Evolutionary conservation across 345 rosid genomes (phyloP).

Genomic region (Citrus trifoliata): DNA sequence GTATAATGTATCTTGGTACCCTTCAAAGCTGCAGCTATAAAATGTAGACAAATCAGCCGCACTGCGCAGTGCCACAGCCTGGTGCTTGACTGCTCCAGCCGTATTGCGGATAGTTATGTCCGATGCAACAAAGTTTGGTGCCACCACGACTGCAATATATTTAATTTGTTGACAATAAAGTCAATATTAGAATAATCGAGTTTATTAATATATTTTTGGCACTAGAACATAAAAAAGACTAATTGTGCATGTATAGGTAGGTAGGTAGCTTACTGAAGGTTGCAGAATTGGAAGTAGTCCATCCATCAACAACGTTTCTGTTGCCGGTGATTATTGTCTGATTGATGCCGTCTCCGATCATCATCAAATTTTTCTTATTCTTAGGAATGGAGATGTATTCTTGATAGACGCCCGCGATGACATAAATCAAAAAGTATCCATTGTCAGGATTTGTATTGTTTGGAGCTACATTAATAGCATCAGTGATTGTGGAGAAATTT

Average conservation of each 20-base stretch:
- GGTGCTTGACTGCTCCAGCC: slow-evolving; percentile 81
- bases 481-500: slow-evolving; percentile 64
- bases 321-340: slow-evolving; percentile 80
- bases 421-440: slow-evolving; percentile 76
- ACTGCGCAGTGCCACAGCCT: slow-evolving; percentile 73
- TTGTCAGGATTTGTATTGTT: slow-evolving; percentile 47
- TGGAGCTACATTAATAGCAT: slow-evolving; percentile 76
- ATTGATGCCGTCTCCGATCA: slow-evolving; percentile 88
- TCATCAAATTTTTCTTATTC: slow-evolving; percentile 71
- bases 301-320: slow-evolving; percentile 71
- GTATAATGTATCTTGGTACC: slow-evolving; percentile 81
- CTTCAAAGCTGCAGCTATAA: slow-evolving; percentile 85
- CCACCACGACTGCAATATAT: slow-evolving; percentile 57
- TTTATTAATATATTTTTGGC: too few relatives aligned
- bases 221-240: too few relatives aligned
- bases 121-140: slow-evolving; percentile 74
- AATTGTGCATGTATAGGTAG: neutral
- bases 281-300: slow-evolving; percentile 92
- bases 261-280: slow-evolving; percentile 55
- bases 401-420: slow-evolving; percentile 67
- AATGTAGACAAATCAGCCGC: slow-evolving; percentile 78
- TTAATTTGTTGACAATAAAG: too few relatives aligned
- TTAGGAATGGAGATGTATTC: slow-evolving; percentile 71
- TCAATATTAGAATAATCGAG: neutral
- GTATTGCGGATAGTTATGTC: slow-evolving; percentile 82